These are phyloP conservation scores for Chimonanthus praecox DNA, from an alignment of 164 flowering plant genomes.

Conservation along the genomic window DNA sequence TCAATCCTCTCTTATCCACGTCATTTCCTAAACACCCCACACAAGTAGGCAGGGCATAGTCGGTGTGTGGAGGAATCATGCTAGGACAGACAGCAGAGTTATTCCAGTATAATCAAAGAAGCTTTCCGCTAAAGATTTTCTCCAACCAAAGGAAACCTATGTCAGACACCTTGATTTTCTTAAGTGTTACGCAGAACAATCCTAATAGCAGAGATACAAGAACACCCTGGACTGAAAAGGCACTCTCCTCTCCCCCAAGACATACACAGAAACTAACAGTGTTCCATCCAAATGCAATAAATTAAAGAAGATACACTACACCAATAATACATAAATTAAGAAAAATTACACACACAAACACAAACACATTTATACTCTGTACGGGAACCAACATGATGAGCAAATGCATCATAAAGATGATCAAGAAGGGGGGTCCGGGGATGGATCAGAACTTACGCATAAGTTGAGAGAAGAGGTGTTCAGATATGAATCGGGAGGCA, in stretches of 20 bases:
- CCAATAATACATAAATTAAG: not conserved
- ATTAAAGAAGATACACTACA: not conserved
- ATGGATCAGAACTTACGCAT: constrained; percentile 33
- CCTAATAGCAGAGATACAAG: not conserved
- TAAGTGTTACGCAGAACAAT: not conserved
- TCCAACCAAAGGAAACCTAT: not conserved
- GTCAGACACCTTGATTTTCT: not conserved
- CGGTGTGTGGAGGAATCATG: not conserved
- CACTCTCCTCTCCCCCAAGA: not conserved
- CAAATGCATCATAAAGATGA: too few species aligned
- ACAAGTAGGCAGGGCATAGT: too few species aligned
- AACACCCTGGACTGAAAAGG: not conserved
- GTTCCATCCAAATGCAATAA: not conserved
- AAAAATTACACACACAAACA: not conserved
- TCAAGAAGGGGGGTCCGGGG: not conserved
- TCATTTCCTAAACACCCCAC: too few species aligned
- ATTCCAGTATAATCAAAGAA: too few species aligned
- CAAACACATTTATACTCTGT: not conserved
- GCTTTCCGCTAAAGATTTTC: too few species aligned
- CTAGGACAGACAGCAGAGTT: not conserved
- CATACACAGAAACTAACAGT: not conserved
- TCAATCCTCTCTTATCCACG: too few species aligned
- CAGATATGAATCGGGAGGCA: constrained; percentile 53
- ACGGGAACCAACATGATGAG: not conserved
- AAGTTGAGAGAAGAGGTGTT: constrained; percentile 50